Conservation (phyloP, 805 yeast species). For the Hermanozyma aechmeae region DNA sequence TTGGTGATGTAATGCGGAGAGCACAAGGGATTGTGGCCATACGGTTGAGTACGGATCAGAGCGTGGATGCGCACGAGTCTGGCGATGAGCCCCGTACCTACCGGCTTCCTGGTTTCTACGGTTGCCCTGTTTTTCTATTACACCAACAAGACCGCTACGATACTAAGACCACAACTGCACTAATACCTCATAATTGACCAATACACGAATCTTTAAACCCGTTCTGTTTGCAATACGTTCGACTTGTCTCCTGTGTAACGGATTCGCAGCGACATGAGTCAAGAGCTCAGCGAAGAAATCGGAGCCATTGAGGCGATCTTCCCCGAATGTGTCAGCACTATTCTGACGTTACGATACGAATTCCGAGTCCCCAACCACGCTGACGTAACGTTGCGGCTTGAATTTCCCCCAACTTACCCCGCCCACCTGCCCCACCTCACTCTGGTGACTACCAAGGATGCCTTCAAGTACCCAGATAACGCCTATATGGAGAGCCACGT, state of each 20-base stretch:
- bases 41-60: too few relatives aligned
- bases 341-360: conserved; percentile 33
- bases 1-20: too few relatives aligned
- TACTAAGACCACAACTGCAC: too few relatives aligned
- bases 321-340: conserved; percentile 46
- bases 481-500: conserved; percentile 37
- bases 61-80: too few relatives aligned
- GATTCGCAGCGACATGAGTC: too few relatives aligned
- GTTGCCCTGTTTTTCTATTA: too few relatives aligned
- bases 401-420: conserved; percentile 71
- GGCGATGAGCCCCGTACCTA: too few relatives aligned
- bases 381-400: conserved; percentile 50
- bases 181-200: too few relatives aligned
- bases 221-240: background rate
- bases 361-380: conserved; percentile 56
- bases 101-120: too few relatives aligned
- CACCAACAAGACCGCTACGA: too few relatives aligned
- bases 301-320: conserved; percentile 82
- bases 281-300: conserved; percentile 61
- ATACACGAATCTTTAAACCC: background rate
- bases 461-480: conserved; percentile 28
- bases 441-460: conserved; percentile 37
- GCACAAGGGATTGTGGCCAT: too few relatives aligned
- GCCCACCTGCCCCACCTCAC: conserved; percentile 49
- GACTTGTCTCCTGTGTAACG: too few relatives aligned